Percentiles rank a stretch among this genome's conserved stretches.
Evolutionary conservation across 306 rosid genomes (phyloP).

Genomic region (Datisca glomerata): DNA sequence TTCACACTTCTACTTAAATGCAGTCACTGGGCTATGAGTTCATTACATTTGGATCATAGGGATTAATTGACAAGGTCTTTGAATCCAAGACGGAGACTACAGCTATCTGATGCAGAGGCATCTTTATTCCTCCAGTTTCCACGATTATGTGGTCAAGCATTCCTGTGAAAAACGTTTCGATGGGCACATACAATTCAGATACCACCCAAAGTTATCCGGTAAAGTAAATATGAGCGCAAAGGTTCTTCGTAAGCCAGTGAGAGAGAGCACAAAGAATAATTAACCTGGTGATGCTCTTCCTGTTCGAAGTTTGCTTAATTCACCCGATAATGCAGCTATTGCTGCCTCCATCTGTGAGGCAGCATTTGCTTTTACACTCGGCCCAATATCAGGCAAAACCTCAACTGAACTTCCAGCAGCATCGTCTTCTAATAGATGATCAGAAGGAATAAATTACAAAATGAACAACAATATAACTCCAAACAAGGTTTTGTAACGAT

Average conservation of each 20-base stretch:
- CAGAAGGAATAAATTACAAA: too few relatives aligned
- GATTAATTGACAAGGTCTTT: conserved; percentile 74
- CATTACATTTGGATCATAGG: conserved; percentile 69
- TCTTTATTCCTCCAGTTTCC: conserved; percentile 68
- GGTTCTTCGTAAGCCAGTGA: too few relatives aligned
- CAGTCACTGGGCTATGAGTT: background rate
- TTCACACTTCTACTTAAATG: too few relatives aligned
- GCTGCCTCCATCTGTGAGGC: conserved; percentile 79
- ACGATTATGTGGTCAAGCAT: conserved; percentile 94
- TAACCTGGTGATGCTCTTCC: conserved; percentile 96
- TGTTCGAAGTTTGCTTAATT: conserved; percentile 62
- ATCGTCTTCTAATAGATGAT: conserved; percentile 45
- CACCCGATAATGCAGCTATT: conserved; percentile 53
- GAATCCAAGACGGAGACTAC: conserved; percentile 79
- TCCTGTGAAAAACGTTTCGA: conserved; percentile 35
- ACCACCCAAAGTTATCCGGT: background rate
- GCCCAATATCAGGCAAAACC: conserved; percentile 49
- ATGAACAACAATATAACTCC: too few relatives aligned
- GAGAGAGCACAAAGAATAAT: conserved; percentile 3
- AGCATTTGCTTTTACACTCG: conserved; percentile 55
- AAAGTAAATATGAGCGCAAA: background rate
- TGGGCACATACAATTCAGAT: too few relatives aligned
- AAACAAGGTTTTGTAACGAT: too few relatives aligned
- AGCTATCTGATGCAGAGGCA: conserved; percentile 70
- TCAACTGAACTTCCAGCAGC: conserved; percentile 34